Evolutionary conservation across 208 protist species (phyloP).

Genomic region (Crithidia bombi): DNA sequence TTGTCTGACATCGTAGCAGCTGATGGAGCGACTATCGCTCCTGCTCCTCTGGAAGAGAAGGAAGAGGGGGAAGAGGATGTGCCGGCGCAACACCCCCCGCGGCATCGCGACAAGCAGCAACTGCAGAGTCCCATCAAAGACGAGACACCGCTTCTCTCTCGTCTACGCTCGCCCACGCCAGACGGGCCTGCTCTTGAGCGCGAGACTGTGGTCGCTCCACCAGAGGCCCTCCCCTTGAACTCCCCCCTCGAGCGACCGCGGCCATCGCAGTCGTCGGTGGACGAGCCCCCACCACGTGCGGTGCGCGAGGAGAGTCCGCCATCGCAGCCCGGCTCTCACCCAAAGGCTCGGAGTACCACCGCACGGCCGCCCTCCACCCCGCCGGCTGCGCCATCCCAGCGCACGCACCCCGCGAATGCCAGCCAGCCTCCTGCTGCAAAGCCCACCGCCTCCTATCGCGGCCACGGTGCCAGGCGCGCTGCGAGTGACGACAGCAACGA

Average conservation of each 20-base stretch:
- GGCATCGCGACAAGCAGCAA: not conserved
- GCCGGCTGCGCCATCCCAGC: slow-evolving; percentile 10
- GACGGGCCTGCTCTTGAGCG: not conserved
- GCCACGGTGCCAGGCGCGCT: not conserved
- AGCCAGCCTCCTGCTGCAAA: not conserved
- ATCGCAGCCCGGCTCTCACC: slow-evolving; percentile 18
- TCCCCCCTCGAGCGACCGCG: slow-evolving; percentile 9
- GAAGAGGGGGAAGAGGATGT: too few species aligned
- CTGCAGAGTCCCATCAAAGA: not conserved
- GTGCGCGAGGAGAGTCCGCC: slow-evolving; percentile 14
- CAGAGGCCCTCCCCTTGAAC: not conserved
- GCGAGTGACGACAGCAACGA: slow-evolving; percentile 18
- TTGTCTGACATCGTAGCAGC: slow-evolving; percentile 10
- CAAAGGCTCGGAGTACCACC: slow-evolving; percentile 43
- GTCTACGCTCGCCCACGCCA: slow-evolving; percentile 30
- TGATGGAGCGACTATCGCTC: not conserved
- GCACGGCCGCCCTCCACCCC: slow-evolving; percentile 33
- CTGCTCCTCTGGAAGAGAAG: not conserved
- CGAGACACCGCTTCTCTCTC: not conserved
- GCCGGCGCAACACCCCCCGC: not conserved
- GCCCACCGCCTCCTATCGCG: not conserved
- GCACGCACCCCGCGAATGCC: not conserved
- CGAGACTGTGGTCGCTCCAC: not conserved
- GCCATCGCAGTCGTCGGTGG: slow-evolving; percentile 12
- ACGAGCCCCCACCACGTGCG: slow-evolving; percentile 24